Base-by-base conservation (phyloP, 2,329 filamentous ascomycete species). In the Botrytis pseudocinerea region DNA sequence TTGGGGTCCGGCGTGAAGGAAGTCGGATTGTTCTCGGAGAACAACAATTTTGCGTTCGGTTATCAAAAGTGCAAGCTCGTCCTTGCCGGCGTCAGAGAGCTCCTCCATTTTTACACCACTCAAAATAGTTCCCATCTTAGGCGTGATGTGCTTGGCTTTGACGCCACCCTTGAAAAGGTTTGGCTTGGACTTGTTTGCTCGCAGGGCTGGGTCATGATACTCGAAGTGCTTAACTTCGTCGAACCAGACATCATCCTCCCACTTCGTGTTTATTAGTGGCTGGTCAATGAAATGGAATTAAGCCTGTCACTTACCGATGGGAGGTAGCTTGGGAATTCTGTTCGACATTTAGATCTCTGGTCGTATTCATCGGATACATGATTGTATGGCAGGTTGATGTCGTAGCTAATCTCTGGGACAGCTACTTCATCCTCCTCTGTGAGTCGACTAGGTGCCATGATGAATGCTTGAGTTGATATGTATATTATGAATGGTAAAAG, bases 131-230 rank as follows among this genome's bases (percentile, higher is more conserved):
- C 83, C 83, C 75, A 85, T 83, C 48, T 78, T 78, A n/a, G 82
- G 82, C 18, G 82, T 83, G 59, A 92, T 82, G 74, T 90, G 84
- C 1, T 86, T 89, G 25, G 91, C 87, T 76, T 90, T 87, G 35
- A 86, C 89, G 0, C 89, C 90, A 1, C 89, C 87, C 0, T 85
- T 84, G 16, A 92, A 78, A 1, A 92, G 84, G 18, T 86, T 84
- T 74, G 86, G 90, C 83, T 91, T 91, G 10, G 85, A 85, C 77
- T 88, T 88, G 80, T 92, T 86, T 59, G 92, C 92, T 73, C 84
- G 83, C 59, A 85, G 79, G 7, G 84, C 84, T 71, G 84, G 84
- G 77, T 86, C 84, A 51, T 82, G 74, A 75, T 83, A 85, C 44
- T 84, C 80, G 77, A 85, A 85, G 54, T 80, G 78, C 22, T 81